These are phyloP conservation scores for Ceratobasidium theobromae DNA, from an alignment of 1,284 basidiomycete genomes.

Conservation along the genomic window DNA sequence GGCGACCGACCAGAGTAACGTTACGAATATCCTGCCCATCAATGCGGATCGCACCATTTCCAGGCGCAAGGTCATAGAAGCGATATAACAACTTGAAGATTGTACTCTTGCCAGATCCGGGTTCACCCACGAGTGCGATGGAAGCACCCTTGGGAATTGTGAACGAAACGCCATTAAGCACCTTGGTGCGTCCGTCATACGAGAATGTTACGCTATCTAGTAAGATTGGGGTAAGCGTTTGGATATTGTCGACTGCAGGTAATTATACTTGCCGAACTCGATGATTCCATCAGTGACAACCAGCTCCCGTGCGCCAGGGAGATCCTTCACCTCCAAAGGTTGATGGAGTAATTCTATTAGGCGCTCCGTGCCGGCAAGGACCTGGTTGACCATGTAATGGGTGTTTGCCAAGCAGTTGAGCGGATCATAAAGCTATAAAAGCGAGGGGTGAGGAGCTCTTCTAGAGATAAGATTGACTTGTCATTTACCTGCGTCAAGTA, in stretches of 20 bases:
- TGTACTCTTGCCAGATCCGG: constrained; percentile 80
- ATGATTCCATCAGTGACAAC: constrained; percentile 74
- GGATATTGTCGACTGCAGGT: not conserved
- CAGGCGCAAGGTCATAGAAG: constrained; percentile 82
- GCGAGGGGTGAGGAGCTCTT: not conserved
- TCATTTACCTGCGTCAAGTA: constrained; percentile 69
- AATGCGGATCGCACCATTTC: constrained; percentile 71
- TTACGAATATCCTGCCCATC: constrained; percentile 85
- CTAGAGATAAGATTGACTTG: constrained; percentile 19
- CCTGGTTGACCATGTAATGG: constrained; percentile 71
- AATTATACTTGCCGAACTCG: constrained; percentile 68
- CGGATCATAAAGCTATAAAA: constrained; percentile 63
- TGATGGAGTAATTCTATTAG: constrained; percentile 73
- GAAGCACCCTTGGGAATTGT: constrained; percentile 76
- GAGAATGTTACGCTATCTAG: constrained; percentile 78
- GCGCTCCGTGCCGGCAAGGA: constrained; percentile 77
- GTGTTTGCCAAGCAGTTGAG: constrained; percentile 72
- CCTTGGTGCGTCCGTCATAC: constrained; percentile 74
- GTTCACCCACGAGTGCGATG: constrained; percentile 81
- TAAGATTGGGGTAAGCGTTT: not conserved
- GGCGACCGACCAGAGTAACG: constrained; percentile 60
- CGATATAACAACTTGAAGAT: constrained; percentile 81
- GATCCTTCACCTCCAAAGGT: constrained; percentile 79
- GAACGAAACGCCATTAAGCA: constrained; percentile 79
- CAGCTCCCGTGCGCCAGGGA: constrained; percentile 71